Base-by-base conservation (phyloP, 768 basidiomycete genomes). In the Cubamyces sp. region DNA sequence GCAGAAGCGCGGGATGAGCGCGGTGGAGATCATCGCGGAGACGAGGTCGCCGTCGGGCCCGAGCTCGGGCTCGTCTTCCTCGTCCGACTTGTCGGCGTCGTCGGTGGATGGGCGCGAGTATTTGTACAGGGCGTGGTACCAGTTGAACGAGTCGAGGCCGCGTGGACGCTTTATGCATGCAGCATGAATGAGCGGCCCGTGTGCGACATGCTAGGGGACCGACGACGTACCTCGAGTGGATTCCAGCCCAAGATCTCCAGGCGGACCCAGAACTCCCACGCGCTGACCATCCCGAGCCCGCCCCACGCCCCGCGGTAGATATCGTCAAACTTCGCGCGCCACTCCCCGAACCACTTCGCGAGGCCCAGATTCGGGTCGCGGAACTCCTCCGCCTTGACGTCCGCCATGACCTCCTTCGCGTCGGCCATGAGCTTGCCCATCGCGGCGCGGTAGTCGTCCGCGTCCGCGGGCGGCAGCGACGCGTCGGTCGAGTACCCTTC, bases 201-300 rank as follows among this genome's bases (percentile, higher is more conserved):
- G 41, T 34, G 43, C 18, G 46, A 1, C 28, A 40, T 37, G 34
- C 57, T 40, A 47, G 41, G 25, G 14, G 15, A 53, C 16, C 39
- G 8, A 76, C 39, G 8, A 76, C 81, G 64, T 69, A 91, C 94
- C 77, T 90, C 83, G 23, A 96, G 79, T 48, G 91, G 92, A 72
- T 94, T 86, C 96, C 96, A 97, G 3, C 88, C 91, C 12, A 93
- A 76, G 64, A 88, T 81, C 76, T 98, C 95, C 60, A 94, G 77
- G 57, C 94, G 80, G n/a, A 86, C 86, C 92, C 93, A 96, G 73
- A 95, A 96, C 74, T 95, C 94, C 94, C 94, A 96, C 50, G 92
- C 91, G 52, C 87, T 87, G 1, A 96, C 87, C 45, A 94, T 81
- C 0, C 89, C 93, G 56, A 96, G 77, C 4, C 94, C 92, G 49